Base-by-base conservation (phyloP, 371 early-diverging fungal genomes). In the Lichtheimia hyalospora region DNA sequence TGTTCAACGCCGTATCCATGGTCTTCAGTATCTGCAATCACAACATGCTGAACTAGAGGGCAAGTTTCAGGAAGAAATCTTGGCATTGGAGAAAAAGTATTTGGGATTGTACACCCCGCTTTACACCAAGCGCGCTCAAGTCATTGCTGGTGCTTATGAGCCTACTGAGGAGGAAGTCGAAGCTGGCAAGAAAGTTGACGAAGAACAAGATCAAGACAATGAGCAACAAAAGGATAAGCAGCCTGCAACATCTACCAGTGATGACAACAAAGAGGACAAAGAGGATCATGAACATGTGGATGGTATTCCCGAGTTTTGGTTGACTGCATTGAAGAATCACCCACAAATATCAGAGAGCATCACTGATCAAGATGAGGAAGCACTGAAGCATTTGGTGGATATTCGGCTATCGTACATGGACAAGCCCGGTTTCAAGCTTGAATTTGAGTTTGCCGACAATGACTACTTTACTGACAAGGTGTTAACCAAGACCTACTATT, bases 61-160 rank as follows among this genome's bases (percentile, higher is more conserved):
- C 51, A 77, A 91, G 72, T 93, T 96, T 85, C 90, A 91, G 57
- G 84, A 92, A 67, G 96, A 96, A 77, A 88, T 97, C 52, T 70
- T 92, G 40, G 95, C 85, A 54, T 81, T 98, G 41, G 98, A 98
- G 77, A 95, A 96, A 84, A 95, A 96, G 77, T 98, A 93, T 75
- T 82, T 85, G 15, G 77, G 66, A 42, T 71, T 88, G 67, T 92
- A 94, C 73, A 83, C 84, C 55, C 97, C 97, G 28, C 75, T 94
- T 24, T 96, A 94, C 73, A 87, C 89, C 63, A 88, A 92, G 87
- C 93, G 97, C 65, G 70, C 84, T 54, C 77, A 83, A 54, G 81
- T 95, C 25, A 73, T 96, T 52, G 64, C 70, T 61, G 98, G 98
- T 57, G 64, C 71, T 42, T 72, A 76, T 56, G 96, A 97, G 75